Percentiles rank a stretch among this genome's conserved stretches.
These are phyloP conservation scores for Rhododendron molle DNA, from an alignment of 148 eudicot genomes.

Conservation along the genomic window DNA sequence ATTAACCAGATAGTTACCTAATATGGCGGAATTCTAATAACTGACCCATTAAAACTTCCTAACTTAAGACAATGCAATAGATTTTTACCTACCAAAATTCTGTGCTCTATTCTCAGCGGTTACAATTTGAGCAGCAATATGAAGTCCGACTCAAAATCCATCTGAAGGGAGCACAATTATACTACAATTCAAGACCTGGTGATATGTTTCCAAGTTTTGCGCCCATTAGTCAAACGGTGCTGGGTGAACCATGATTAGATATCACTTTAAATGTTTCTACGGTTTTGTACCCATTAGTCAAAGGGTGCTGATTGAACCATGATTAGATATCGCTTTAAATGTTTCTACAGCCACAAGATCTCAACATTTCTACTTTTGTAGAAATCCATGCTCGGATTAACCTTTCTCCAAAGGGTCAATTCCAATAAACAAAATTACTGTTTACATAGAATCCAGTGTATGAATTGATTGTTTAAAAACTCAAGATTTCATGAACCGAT, in stretches of 20 bases:
- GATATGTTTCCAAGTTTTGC: background rate
- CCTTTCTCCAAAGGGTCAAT: background rate
- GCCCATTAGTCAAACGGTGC: background rate
- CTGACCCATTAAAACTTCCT: background rate
- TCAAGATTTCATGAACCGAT: background rate
- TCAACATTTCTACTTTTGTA: background rate
- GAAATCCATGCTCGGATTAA: background rate
- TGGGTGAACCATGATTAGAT: background rate
- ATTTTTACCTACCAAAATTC: background rate
- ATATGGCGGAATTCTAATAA: background rate
- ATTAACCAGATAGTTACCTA: background rate
- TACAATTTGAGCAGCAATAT: background rate
- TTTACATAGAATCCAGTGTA: background rate
- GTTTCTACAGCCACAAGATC: background rate
- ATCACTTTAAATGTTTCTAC: no score
- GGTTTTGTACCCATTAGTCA: background rate
- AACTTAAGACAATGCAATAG: background rate
- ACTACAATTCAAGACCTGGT: background rate
- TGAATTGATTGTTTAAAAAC: background rate
- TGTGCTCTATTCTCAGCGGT: background rate
- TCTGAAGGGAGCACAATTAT: background rate
- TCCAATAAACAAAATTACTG: background rate
- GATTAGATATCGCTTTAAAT: background rate
- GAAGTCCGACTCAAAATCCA: background rate
- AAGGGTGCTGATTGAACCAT: background rate